Evolutionary conservation across 768 basidiomycete genomes (phyloP), one percentile per base, ranked within the genome.

Genomic region (Leccinum incarnatum): DNA sequence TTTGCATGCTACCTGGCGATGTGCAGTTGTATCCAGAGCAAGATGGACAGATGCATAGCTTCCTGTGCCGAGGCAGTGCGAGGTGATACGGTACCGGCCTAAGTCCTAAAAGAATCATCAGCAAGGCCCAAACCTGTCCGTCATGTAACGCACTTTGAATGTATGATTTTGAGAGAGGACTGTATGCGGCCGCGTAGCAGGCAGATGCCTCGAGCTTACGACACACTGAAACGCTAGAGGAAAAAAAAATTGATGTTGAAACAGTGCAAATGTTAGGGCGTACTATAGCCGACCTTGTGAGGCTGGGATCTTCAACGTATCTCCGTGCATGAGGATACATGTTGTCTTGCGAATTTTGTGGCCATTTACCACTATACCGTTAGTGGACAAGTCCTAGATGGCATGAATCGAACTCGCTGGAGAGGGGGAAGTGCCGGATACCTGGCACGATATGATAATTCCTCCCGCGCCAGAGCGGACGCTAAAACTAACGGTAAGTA

Each of bases 41-140:
- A 93, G 80, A 65, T 91, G 86, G 1, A 93, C 91, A 1, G 86
- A 88, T 0, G 91, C 91, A 71, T 92, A 93, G 45, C 87, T 87
- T 5, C 91, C 91, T 23, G 83, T 86, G 45, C 91, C 91, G 12
- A 93, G 80, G 63, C 86, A 88, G 59, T 92, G 89, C 4, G 87
- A 85, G 19, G 87, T 90, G n/a, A 93, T 84, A 15, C 83, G 74
- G 64, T 89, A 92, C 49, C 77, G 75, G 14, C 88, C 89, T 37
- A 92, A 77, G 53, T 70, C 77, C 89, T 89, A 67, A 52, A 57
- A 21, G 37, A 32, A 45, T 19, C 5, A 51, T 53, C 46, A 55
- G 37, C 6, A 50, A 21, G 27, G 47, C 47, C 59, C 27, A 10
- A 46, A 29, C 53, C 8, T 37, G 19, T 40, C 4, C 42, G 11